A percentile compares a stretch with the other conserved stretches of the same genome.
Evolutionary conservation across 306 rosid genomes (phyloP).

Genomic region (Quercus mongolica): DNA sequence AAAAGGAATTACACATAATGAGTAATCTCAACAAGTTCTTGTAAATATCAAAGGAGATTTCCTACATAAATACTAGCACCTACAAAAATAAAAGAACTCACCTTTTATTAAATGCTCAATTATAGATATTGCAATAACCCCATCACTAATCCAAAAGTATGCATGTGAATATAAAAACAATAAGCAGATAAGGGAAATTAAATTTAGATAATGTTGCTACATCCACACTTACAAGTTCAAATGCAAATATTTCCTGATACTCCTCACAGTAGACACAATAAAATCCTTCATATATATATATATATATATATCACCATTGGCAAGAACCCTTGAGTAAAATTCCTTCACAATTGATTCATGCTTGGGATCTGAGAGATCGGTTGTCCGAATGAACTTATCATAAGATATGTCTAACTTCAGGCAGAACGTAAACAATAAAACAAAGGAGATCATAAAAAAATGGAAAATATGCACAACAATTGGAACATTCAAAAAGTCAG

Average conservation of each 20-base stretch:
- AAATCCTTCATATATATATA: slow-evolving; percentile 84
- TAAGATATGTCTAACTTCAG: slow-evolving; percentile 24
- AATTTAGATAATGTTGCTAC: background rate
- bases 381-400: slow-evolving; percentile 87
- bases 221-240: slow-evolving; percentile 9
- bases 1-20: background rate
- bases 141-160: slow-evolving; percentile 7
- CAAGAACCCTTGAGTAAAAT: slow-evolving; percentile 81
- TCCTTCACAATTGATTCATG: slow-evolving; percentile 90
- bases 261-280: slow-evolving; percentile 93
- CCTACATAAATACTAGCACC: background rate
- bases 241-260: slow-evolving; percentile 60
- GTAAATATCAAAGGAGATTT: background rate
- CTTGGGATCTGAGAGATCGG: slow-evolving; percentile 40
- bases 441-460: no score
- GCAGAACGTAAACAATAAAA: no score
- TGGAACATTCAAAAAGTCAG: no score
- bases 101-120: background rate
- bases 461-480: no score
- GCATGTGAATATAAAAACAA: background rate
- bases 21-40: background rate
- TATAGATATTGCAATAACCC: background rate
- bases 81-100: background rate
- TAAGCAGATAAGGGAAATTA: background rate
- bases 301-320: slow-evolving; percentile 81